A percentile compares a stretch with the other conserved stretches of the same genome.
Evolutionary conservation across 768 basidiomycete genomes (phyloP).

Genomic region (Hygrophorus pudorinus): DNA sequence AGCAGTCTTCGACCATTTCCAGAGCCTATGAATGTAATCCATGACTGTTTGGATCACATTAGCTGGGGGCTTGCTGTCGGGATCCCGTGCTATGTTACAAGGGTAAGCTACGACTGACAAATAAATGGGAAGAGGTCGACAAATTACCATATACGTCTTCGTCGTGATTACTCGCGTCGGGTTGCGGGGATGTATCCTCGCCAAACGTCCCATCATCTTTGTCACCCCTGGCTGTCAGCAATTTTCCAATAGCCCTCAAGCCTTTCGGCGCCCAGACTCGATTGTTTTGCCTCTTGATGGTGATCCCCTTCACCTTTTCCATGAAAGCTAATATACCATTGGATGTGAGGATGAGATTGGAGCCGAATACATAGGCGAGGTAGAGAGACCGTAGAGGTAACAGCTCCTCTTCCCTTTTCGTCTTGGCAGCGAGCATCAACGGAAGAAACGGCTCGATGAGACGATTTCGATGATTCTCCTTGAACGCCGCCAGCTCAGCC

Average conservation of each 20-base stretch:
- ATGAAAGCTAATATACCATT: conserved; percentile 25
- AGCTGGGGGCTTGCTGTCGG: conserved; percentile 32
- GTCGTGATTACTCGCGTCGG: conserved; percentile 1
- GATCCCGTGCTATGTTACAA: conserved; percentile 20
- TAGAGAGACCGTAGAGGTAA: conserved; percentile 25
- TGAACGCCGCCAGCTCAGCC: conserved; percentile 24
- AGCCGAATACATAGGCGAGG: conserved; percentile 35
- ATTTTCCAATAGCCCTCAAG: conserved; percentile 27
- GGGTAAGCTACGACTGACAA: not conserved
- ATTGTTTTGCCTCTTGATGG: conserved; percentile 23
- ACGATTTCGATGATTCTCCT: conserved; percentile 23
- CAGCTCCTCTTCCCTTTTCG: conserved; percentile 18
- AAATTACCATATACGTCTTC: conserved; percentile 2
- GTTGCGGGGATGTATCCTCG: conserved; percentile 11
- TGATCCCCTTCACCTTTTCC: conserved; percentile 22
- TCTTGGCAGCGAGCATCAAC: conserved; percentile 28
- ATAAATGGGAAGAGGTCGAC: not conserved
- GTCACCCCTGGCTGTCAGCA: conserved; percentile 12
- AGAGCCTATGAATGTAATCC: conserved; percentile 24
- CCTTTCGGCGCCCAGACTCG: conserved; percentile 35
- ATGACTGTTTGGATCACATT: conserved; percentile 29
- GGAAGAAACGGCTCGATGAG: conserved; percentile 31
- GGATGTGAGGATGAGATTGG: conserved; percentile 31
- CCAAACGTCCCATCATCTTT: conserved; percentile 14
- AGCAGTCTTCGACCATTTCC: conserved; percentile 35